Percentiles rank a stretch among this genome's conserved stretches.
phyloP scores from a whole-genome alignment of 2,329 filamentous ascomycete species.

The Sodiomyces alkalinus region DNA sequence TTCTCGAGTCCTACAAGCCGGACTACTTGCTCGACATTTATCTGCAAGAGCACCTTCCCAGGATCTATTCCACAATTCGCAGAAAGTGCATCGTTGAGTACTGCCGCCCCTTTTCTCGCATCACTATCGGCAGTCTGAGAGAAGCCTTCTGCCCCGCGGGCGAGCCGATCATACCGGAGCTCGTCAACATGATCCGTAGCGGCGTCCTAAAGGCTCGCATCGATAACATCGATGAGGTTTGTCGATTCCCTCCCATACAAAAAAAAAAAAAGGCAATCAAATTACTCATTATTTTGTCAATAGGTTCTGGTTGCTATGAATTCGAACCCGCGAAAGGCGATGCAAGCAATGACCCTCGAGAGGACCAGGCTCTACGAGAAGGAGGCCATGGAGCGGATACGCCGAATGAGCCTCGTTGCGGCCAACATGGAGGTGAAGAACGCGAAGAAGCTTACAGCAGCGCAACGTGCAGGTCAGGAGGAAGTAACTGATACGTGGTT shows the following conservation, averaged over 20 bases:
- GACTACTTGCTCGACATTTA: conserved; percentile 90
- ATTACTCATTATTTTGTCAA: too few species aligned
- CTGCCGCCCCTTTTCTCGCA: conserved; percentile 76
- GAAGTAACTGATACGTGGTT: conserved; percentile 18
- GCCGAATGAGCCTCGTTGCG: conserved; percentile 60
- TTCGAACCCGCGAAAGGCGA: conserved; percentile 47
- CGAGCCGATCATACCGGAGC: conserved; percentile 54
- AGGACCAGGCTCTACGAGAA: conserved; percentile 58
- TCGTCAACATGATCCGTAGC: conserved; percentile 61
- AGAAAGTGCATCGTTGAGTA: conserved; percentile 91
- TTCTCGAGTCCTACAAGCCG: conserved; percentile 63
- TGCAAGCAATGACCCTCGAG: conserved; percentile 55
- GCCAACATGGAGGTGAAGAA: conserved; percentile 58
- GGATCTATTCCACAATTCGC: conserved; percentile 61
- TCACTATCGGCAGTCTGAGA: conserved; percentile 67
- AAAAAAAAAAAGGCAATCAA: too few species aligned
- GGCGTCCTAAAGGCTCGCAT: conserved; percentile 64
- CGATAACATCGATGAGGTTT: conserved; percentile 64
- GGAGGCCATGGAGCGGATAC: conserved; percentile 59
- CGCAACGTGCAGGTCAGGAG: conserved; percentile 4
- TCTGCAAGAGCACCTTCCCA: conserved; percentile 56
- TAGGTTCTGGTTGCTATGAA: conserved; percentile 60
- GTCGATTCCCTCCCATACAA: conserved; percentile 7
- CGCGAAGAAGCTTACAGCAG: conserved; percentile 2
- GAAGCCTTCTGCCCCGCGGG: conserved; percentile 55